Evolutionary conservation across 2,329 filamentous ascomycete species (phyloP).

Genomic region (Neocucurbitaria cava): DNA sequence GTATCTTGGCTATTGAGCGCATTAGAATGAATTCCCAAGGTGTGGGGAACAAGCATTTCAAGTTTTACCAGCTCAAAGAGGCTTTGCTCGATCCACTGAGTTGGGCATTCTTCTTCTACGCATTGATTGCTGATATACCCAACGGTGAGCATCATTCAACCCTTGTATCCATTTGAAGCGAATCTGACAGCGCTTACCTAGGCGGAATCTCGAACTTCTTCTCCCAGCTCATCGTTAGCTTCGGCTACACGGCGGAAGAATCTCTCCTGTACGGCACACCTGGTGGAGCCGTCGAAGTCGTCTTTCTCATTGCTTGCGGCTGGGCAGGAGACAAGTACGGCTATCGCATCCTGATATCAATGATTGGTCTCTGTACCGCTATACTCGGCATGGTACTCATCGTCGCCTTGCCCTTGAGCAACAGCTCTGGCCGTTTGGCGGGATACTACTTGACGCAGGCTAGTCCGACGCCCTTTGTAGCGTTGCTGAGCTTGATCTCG

Average conservation of each 20-base stretch:
- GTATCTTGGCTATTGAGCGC: slow-evolving; percentile 71
- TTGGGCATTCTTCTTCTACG: slow-evolving; percentile 67
- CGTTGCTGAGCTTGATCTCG: slow-evolving; percentile 67
- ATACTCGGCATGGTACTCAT: slow-evolving; percentile 71
- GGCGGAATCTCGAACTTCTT: slow-evolving; percentile 68
- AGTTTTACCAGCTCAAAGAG: slow-evolving; percentile 69
- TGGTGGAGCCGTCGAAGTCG: slow-evolving; percentile 69
- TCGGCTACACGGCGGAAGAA: slow-evolving; percentile 69
- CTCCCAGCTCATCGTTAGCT: slow-evolving; percentile 66
- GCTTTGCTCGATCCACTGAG: slow-evolving; percentile 64
- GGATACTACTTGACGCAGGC: slow-evolving; percentile 72
- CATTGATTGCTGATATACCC: slow-evolving; percentile 63
- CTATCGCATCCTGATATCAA: slow-evolving; percentile 65
- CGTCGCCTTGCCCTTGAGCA: slow-evolving; percentile 65
- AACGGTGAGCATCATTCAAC: slow-evolving; percentile 52
- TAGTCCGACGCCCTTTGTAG: slow-evolving; percentile 67
- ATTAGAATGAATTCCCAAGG: slow-evolving; percentile 79
- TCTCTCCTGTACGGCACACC: slow-evolving; percentile 71
- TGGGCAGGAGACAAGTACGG: slow-evolving; percentile 63
- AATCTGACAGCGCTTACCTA: slow-evolving; percentile 2
- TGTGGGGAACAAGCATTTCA: slow-evolving; percentile 73
- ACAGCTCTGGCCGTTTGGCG: slow-evolving; percentile 65
- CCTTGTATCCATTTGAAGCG: no score
- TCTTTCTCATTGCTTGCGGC: slow-evolving; percentile 63
- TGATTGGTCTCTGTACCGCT: slow-evolving; percentile 58